Conservation (phyloP, 352 stramenopile species). For the Globisporangium nunn region DNA sequence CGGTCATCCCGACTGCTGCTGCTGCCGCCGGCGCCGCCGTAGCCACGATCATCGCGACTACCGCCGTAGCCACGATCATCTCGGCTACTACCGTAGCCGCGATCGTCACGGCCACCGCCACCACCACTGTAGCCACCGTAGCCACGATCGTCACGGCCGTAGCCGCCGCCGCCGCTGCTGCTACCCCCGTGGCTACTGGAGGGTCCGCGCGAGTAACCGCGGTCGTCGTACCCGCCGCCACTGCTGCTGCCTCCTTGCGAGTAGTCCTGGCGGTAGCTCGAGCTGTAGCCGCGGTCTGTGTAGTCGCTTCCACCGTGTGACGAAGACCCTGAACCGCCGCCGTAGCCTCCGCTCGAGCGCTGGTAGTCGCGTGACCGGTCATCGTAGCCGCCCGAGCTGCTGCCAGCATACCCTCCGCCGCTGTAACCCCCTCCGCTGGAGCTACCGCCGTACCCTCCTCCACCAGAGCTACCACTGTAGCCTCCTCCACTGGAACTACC, state of each 20-base stretch:
- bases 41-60: conserved; percentile 4
- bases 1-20: conserved; percentile 6
- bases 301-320: conserved; percentile 9
- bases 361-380: conserved; percentile 4
- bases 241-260: neutral
- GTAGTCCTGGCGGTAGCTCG: neutral
- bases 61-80: conserved; percentile 10
- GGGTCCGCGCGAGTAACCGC: neutral
- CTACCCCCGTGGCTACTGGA: neutral
- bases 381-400: conserved; percentile 11
- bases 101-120: neutral
- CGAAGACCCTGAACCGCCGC: conserved; percentile 10
- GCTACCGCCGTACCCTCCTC: conserved; percentile 20
- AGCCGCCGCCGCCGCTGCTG: conserved; percentile 4
- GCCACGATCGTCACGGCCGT: conserved; percentile 4
- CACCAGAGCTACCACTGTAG: conserved; percentile 2
- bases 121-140: conserved; percentile 3
- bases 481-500: conserved; percentile 15
- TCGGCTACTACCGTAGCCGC: conserved; percentile 1
- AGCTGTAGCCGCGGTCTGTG: neutral
- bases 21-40: conserved; percentile 1
- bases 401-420: conserved; percentile 4
- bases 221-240: conserved; percentile 8
- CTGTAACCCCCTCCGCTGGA: conserved; percentile 9
- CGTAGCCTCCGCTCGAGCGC: conserved; percentile 11